Evolutionary conservation across 352 stramenopile species (phyloP), one percentile per base, ranked within the genome.

Genomic region (Phytophthora megakarya): DNA sequence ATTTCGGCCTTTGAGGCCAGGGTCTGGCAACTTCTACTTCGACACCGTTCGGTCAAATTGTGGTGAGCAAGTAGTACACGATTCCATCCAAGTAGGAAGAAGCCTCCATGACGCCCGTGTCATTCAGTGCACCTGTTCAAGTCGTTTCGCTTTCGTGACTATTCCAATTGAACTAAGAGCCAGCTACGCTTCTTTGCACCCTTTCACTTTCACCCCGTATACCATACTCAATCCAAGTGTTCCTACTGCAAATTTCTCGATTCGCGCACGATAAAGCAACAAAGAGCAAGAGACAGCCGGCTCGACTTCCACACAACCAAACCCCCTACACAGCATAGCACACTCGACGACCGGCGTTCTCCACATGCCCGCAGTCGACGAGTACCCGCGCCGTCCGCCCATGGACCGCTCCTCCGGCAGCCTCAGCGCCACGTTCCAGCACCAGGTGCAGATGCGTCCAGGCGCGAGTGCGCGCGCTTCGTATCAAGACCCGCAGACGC

Each of bases 301-400:
- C 18, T 11, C 38, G 37, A 45, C 21, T 57, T 38, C 46, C 61
- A 70, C 61, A 70, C 54, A 63, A 54, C 26, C 15, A 52, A 56
- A 66, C n/a, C 48, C 26, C 48, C 48, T 35, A 25, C 63, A n/a
- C n/a, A n/a, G n/a, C n/a, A n/a, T n/a, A n/a, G n/a, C n/a, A n/a
- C n/a, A 10, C n/a, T 18, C 61, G 47, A 42, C 56, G 23, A 57
- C 28, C 25, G 47, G 42, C 44, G 15, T 21, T 32, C 42, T 44
- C 38, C 44, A 38, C 13, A 81, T 81, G 73, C 73, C 76, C 19
- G 75, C 75, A 40, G 70, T 61, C 57, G 75, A 58, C 73, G 70
- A 58, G 69, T 61, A 37, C 63, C 57, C 58, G n/a, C 72, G 22
- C 50, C 53, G 70, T 43, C 54, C 52, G 23, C 48, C 54, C 3